Evolutionary conservation across 108 stramenopile species (phyloP), one percentile per base, ranked within the genome.

Genomic region (Nannochloropsis salina): DNA sequence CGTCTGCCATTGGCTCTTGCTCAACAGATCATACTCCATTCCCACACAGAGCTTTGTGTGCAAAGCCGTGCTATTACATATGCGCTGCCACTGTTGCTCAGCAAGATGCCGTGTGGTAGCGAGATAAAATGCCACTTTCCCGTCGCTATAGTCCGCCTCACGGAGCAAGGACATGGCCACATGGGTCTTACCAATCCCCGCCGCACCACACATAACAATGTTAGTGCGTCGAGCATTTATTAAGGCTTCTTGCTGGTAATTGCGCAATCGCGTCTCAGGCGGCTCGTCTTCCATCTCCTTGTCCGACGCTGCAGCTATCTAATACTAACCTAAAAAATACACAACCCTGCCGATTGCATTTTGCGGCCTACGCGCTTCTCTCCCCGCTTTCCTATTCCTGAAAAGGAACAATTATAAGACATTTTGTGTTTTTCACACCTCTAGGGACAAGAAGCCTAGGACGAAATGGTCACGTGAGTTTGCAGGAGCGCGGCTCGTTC

Each of bases 181-280:
- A n/a, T 74, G 61, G n/a, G 61, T 74, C n/a, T 74, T 74, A n/a
- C 61, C 61, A 74, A 74, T 74, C 20, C 61, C 61, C 15, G 61
- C 61, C n/a, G 61, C 61, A 15, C 61, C 61, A n/a, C 61, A 74
- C 61, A 74, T 74, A n/a, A 74, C n/a, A n/a, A 74, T 74, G 61
- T 74, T 74, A n/a, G 20, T 74, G 61, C 61, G 61, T 15, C 61
- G 61, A 3, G 61, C 61, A 1, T 74, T 74, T 15, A n/a, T 0
- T 2, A 74, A 74, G 61, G 61, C 61, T 74, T 15, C 61, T 74
- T 74, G 61, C 61, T 74, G 61, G 8, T 74, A 74, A n/a, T 74
- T 74, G 61, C 61, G 61, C 20, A 3, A n/a, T 2, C 61, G 61
- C 61, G 15, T n/a, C 61, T 15, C 61, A 2, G 61, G n/a, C 6